Base-by-base conservation (phyloP, 2,329 filamentous ascomycete species). In the Aspergillus fumigatiaffinis region DNA sequence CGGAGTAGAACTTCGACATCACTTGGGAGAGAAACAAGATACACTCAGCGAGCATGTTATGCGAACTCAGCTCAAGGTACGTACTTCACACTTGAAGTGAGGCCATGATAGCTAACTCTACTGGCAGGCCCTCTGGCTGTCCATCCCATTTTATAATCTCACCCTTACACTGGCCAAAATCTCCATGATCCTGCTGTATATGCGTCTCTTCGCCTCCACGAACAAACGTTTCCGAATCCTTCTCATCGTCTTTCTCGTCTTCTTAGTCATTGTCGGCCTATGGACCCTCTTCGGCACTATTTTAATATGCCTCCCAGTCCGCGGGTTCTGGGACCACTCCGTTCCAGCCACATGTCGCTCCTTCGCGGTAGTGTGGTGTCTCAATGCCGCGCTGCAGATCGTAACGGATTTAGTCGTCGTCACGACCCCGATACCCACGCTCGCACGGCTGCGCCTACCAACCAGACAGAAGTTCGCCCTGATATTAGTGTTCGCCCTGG, bases 141-240 rank as follows among this genome's bases (percentile, higher is more conserved):
- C 69, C 1, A 56, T 74, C n/a, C 68, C 71, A 12, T 63, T 73
- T 32, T 75, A 75, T 60, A 74, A 74, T 47, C 52, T 71, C 21
- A 59, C 64, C 5, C 57, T 75, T 4, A 62, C 68, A 38, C 51
- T 74, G 1, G 60, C 69, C 54, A 75, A 75, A 51, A 47, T 69
- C 14, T 74, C 73, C 4, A 63, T 69, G 26, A 48, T 71, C 1
- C 48, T 68, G n/a, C 63, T 74, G 41, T 73, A 68, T 56, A 38
- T 63, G 38, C 69, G 72, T 14, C 66, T 74, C 35, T 75, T 75
- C 53, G 57, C 60, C 2, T 46, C 54, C 0, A 62, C 52, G 25
- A n/a, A 8, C 17, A 68, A 71, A 42, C 59, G 62, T 1, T 55
- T 66, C 29, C 59, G 62, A 1, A 54, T 66, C 25, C n/a, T 57